phyloP scores from a whole-genome alignment of 371 early-diverging fungal genomes.

The Rhizopus sp. region DNA sequence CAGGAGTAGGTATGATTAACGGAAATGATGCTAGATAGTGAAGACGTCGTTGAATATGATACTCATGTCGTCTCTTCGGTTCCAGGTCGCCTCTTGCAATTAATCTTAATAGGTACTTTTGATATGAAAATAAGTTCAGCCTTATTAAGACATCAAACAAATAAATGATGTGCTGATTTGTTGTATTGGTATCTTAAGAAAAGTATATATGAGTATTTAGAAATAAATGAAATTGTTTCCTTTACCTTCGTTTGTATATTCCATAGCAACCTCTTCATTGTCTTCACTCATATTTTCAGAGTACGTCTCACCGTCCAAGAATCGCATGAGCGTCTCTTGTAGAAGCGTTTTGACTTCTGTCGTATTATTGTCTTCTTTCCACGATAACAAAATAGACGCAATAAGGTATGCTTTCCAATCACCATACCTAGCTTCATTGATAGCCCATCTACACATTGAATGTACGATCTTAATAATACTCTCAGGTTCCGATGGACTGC shows the following conservation, averaged over 20 bases:
- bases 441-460: conserved; percentile 64
- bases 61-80: conserved; percentile 36
- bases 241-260: conserved; percentile 14
- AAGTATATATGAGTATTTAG: not conserved
- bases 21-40: conserved; percentile 61
- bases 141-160: conserved; percentile 65
- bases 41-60: conserved; percentile 51
- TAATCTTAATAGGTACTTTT: conserved; percentile 60
- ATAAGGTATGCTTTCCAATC: conserved; percentile 63
- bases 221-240: not conserved
- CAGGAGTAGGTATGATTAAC: conserved; percentile 36
- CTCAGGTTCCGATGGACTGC: conserved; percentile 11
- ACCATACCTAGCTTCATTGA: conserved; percentile 55
- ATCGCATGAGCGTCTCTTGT: conserved; percentile 49
- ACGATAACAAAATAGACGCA: conserved; percentile 49
- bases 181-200: not conserved
- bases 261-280: not conserved
- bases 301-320: conserved; percentile 36
- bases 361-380: conserved; percentile 43
- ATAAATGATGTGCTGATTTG: conserved; percentile 25
- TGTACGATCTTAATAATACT: conserved; percentile 21
- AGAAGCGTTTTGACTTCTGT: conserved; percentile 26
- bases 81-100: conserved; percentile 69
- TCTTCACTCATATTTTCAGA: not conserved
- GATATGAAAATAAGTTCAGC: conserved; percentile 61